Evolutionary conservation across 1,284 basidiomycete genomes (phyloP).

Genomic region (Tausonia pullulans): DNA sequence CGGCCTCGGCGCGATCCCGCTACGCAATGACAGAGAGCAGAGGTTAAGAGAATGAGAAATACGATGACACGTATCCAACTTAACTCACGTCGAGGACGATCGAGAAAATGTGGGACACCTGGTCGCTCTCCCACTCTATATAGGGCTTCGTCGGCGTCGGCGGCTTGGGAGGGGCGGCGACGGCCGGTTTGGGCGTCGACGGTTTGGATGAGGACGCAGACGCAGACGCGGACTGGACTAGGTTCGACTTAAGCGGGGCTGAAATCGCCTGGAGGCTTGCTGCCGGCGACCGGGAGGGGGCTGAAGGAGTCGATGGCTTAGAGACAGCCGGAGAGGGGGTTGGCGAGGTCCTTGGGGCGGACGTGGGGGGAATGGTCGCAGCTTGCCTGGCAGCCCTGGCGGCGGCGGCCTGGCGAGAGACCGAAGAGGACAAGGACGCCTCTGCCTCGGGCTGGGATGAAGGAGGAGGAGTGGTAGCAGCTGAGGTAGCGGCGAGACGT

Average conservation of each 20-base stretch:
- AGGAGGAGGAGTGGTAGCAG: neutral
- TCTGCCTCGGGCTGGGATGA: conserved; percentile 4
- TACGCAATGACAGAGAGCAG: conserved; percentile 29
- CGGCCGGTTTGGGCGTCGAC: conserved; percentile 27
- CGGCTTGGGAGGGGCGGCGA: conserved; percentile 17
- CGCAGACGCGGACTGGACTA: conserved; percentile 2
- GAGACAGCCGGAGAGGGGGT: conserved; percentile 10
- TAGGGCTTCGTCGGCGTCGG: conserved; percentile 43
- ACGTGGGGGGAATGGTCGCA: neutral
- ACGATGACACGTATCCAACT: neutral
- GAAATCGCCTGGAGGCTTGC: neutral
- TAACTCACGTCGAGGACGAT: conserved; percentile 64
- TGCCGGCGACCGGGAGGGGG: neutral
- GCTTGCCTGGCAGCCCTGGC: neutral
- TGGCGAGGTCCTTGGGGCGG: neutral
- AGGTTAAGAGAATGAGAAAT: conserved; percentile 2
- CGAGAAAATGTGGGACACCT: conserved; percentile 55
- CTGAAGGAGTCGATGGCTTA: conserved; percentile 4
- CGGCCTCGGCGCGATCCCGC: conserved; percentile 58
- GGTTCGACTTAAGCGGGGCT: neutral
- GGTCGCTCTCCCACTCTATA: conserved; percentile 61
- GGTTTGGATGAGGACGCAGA: conserved; percentile 12
- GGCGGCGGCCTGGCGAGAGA: conserved; percentile 10
- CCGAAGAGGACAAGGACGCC: conserved; percentile 1
- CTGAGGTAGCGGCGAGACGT: conserved; percentile 43